These are phyloP conservation scores for Peziza echinospora DNA, from an alignment of 495 filamentous ascomycete genomes.

Conservation along the genomic window DNA sequence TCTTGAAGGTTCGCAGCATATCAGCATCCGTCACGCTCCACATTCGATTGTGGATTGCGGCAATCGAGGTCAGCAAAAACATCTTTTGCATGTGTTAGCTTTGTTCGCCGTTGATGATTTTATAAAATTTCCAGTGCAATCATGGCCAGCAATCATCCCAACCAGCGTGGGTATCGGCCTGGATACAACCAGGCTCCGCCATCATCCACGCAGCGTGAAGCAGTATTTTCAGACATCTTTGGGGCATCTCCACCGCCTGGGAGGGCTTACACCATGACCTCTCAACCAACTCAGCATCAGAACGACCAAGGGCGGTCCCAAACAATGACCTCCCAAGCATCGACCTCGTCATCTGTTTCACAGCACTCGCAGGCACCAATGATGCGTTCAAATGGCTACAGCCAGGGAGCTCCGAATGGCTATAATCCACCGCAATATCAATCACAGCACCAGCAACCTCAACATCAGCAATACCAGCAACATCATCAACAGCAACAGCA, in stretches of 20 bases:
- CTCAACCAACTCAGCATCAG: slow-evolving; percentile 32
- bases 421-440: slow-evolving; percentile 21
- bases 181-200: slow-evolving; percentile 5
- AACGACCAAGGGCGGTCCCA: slow-evolving; percentile 45
- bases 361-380: slow-evolving; percentile 35
- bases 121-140: no score
- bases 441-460: slow-evolving; percentile 9
- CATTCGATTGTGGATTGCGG: no score
- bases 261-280: slow-evolving; percentile 69
- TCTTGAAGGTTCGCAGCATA: no score
- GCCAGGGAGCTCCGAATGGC: slow-evolving; percentile 23
- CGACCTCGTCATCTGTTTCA: slow-evolving; percentile 28
- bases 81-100: no score
- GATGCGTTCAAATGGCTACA: slow-evolving; percentile 34
- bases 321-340: slow-evolving; percentile 52
- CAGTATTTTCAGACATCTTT: slow-evolving; percentile 91
- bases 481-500: slow-evolving; percentile 19
- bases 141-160: slow-evolving; percentile 16
- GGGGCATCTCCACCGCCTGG: slow-evolving; percentile 59
- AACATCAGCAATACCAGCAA: slow-evolving; percentile 23
- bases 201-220: slow-evolving; percentile 52
- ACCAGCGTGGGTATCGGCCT: slow-evolving; percentile 13
- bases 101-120: no score
- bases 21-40: no score
- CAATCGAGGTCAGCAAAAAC: no score